Evolutionary conservation across 2,329 filamentous ascomycete species (phyloP).

Genomic region (Paraconiothyrium brasiliense): DNA sequence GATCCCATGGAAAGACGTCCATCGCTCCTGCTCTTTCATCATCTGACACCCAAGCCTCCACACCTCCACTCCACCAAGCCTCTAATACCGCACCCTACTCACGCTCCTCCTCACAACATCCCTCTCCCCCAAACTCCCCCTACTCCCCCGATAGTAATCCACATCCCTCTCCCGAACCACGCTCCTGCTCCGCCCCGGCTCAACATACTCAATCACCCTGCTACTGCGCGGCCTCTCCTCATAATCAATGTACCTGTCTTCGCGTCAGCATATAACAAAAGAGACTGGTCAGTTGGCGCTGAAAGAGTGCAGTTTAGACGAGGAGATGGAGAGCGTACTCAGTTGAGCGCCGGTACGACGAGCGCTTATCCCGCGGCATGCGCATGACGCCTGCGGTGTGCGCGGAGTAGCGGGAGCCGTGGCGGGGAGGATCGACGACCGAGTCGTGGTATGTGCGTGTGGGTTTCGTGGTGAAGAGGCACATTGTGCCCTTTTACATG

Average conservation of each 20-base stretch:
- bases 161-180: constrained; percentile 22
- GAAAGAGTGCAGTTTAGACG: no score
- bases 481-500: constrained; percentile 32
- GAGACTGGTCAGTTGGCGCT: neutral
- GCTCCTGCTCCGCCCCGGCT: constrained; percentile 39
- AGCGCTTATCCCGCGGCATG: constrained; percentile 37
- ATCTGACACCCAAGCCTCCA: no score
- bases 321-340: neutral
- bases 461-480: constrained; percentile 43
- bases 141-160: constrained; percentile 26
- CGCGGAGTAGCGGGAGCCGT: constrained; percentile 43
- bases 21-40: no score
- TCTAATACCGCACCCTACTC: constrained; percentile 37
- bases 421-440: constrained; percentile 43
- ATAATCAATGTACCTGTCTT: neutral
- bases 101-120: constrained; percentile 38
- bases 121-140: constrained; percentile 37
- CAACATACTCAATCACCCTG: constrained; percentile 39
- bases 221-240: constrained; percentile 17
- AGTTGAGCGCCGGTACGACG: constrained; percentile 34
- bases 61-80: no score
- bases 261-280: neutral
- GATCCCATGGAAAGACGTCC: no score
- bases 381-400: constrained; percentile 46
- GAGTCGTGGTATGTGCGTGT: constrained; percentile 30